These are phyloP conservation scores for Akebia trifoliata DNA, from an alignment of 164 flowering plant species.

Conservation along the genomic window DNA sequence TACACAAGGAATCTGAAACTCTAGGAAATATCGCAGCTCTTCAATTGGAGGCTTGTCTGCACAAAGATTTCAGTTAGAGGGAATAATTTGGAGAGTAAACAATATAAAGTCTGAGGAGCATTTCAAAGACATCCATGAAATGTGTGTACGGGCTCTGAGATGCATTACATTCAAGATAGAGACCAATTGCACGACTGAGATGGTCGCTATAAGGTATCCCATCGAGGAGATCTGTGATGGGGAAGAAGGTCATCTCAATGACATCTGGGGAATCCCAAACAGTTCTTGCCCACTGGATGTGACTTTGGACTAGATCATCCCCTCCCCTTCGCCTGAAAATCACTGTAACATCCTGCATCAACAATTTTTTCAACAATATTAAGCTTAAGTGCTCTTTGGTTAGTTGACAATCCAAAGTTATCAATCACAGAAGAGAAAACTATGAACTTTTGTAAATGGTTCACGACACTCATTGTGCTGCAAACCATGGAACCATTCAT, in stretches of 20 bases:
- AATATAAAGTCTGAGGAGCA: neutral
- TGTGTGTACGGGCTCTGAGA: neutral
- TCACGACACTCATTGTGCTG: too few relatives aligned
- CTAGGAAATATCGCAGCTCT: constrained; percentile 72
- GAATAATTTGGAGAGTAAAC: neutral
- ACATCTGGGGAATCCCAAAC: constrained; percentile 67
- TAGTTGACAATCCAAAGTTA: constrained; percentile 3
- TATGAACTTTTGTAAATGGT: too few relatives aligned
- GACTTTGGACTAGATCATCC: constrained; percentile 74
- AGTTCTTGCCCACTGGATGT: constrained; percentile 56
- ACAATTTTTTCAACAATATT: constrained; percentile 6
- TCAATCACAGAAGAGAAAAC: constrained; percentile 3
- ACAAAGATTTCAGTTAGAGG: neutral
- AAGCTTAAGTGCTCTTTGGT: constrained; percentile 2
- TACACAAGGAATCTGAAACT: constrained; percentile 68
- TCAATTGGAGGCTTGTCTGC: constrained; percentile 87
- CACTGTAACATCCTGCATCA: constrained; percentile 73
- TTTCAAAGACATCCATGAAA: neutral
- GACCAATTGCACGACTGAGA: constrained; percentile 54
- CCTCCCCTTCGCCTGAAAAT: constrained; percentile 86
- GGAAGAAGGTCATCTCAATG: constrained; percentile 66
- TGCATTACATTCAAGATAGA: constrained; percentile 66
- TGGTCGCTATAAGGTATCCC: constrained; percentile 55
- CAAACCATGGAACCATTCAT: too few relatives aligned
- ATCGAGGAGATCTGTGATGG: constrained; percentile 59